Base-by-base conservation (phyloP, 768 basidiomycete genomes). In the Naganishia onofrii region DNA sequence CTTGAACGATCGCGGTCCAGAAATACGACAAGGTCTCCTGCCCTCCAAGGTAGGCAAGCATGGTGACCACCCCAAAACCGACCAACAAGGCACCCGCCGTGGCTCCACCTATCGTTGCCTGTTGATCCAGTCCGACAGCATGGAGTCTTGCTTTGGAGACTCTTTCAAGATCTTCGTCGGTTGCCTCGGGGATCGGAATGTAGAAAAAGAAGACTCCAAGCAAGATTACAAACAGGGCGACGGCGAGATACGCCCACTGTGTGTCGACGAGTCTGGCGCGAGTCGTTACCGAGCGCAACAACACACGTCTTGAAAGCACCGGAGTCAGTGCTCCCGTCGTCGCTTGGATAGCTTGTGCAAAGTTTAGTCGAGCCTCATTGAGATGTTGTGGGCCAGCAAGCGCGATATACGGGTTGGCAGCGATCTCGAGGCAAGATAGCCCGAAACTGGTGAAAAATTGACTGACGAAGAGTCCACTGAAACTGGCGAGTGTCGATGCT, bases 221-320 rank as follows among this genome's bases (percentile, higher is more conserved):
- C 29, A 72, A 57, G 44, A 77, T 71, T n/a, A 77, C 79, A 36
- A 78, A 79, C 1, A 80, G 68, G 10, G 76, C 73, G 1, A 80
- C 73, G n/a, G 76, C 77, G 55, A 80, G 73, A 63, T 80, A 80
- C 51, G 75, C 77, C 78, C 77, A 80, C 68, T 80, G 78, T 7
- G 77, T 75, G 13, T 75, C 72, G n/a, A 70, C 54, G 7, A 80
- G 68, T 28, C 70, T 75, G 31, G 74, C 66, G 13, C 70, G 51
- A 2, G 75, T 75, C 23, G 77, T 54, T 26, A 80, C 72, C 3
- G 32, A 54, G 3, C 32, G 54, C 74, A 79, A 77, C 17, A 80
- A 54, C 13, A 72, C 78, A 42, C 73, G 70, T 29, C 71, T 54
- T 1, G 79, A 77, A 21, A 80, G 56, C 23, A 80, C 71, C 5